phyloP scores from a whole-genome alignment of 495 filamentous ascomycete genomes.

The Aspergillus nanangensis region DNA sequence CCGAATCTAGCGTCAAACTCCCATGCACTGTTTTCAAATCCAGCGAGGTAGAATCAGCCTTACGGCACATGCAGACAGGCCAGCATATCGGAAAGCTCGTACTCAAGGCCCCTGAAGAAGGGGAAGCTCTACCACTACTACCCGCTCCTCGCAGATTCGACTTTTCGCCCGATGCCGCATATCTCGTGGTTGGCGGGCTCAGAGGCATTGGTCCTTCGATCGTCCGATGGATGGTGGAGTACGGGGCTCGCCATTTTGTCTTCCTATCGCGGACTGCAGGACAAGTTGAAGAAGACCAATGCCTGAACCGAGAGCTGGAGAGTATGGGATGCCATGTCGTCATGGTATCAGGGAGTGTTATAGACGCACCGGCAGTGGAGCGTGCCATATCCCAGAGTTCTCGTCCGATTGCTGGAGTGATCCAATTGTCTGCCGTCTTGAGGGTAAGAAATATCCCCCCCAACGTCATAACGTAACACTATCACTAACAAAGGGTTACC shows the following conservation, averaged over 20 bases:
- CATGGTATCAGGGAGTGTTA: conserved; percentile 13
- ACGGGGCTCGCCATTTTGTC: conserved; percentile 50
- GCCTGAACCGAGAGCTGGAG: conserved; percentile 33
- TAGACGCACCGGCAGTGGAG: background rate
- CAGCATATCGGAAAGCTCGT: conserved; percentile 23
- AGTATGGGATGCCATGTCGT: conserved; percentile 14
- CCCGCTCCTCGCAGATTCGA: background rate
- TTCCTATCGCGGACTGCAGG: conserved; percentile 27
- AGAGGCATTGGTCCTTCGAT: conserved; percentile 56
- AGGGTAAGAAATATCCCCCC: conserved; percentile 1
- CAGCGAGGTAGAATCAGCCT: conserved; percentile 38
- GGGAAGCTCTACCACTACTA: background rate
- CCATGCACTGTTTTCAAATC: conserved; percentile 15
- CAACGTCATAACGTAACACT: background rate
- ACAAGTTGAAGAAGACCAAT: background rate
- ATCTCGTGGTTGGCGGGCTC: conserved; percentile 40
- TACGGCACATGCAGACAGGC: conserved; percentile 40
- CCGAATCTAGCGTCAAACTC: background rate
- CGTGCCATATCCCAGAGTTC: background rate
- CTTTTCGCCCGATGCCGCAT: conserved; percentile 17
- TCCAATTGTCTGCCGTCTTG: conserved; percentile 29
- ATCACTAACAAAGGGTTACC: conserved; percentile 2
- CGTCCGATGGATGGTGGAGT: conserved; percentile 50
- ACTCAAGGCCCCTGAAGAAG: conserved; percentile 10
- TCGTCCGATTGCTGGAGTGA: conserved; percentile 18